Percentiles rank a stretch among this genome's conserved stretches.
phyloP scores from a whole-genome alignment of 345 rosid species.

The Limnanthes douglasii region DNA sequence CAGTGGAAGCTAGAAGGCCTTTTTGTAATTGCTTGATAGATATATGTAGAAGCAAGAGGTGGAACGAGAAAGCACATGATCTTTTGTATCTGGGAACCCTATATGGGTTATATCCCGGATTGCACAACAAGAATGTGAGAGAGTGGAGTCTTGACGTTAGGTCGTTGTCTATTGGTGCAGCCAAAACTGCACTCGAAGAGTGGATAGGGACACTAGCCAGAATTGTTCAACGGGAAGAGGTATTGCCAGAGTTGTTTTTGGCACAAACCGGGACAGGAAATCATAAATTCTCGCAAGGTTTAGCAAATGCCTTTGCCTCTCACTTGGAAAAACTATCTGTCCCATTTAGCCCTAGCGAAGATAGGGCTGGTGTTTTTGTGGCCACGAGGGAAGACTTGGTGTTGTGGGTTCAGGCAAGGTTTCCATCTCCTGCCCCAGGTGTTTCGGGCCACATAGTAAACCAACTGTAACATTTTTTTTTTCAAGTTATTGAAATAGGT shows the following conservation, averaged over 20 bases:
- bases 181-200: slow-evolving; percentile 76
- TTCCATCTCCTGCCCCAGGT: slow-evolving; percentile 20
- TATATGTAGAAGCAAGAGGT: slow-evolving; percentile 45
- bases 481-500: no score
- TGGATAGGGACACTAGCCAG: slow-evolving; percentile 68
- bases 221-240: slow-evolving; percentile 45
- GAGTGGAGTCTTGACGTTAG: slow-evolving; percentile 89
- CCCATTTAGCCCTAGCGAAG: slow-evolving; percentile 58
- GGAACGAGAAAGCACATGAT: slow-evolving; percentile 54
- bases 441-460: slow-evolving; percentile 8
- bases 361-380: slow-evolving; percentile 51
- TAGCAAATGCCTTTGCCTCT: slow-evolving; percentile 56
- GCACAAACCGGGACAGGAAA: slow-evolving; percentile 84
- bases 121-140: slow-evolving; percentile 44
- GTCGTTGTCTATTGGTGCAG: slow-evolving; percentile 78
- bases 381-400: slow-evolving; percentile 69
- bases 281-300: slow-evolving; percentile 70
- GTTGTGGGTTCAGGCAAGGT: slow-evolving; percentile 53
- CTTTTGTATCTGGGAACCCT: slow-evolving; percentile 76
- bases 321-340: slow-evolving; percentile 48
- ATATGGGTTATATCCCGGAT: slow-evolving; percentile 59
- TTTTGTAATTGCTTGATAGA: slow-evolving; percentile 88
- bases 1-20: slow-evolving; percentile 68
- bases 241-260: slow-evolving; percentile 47
- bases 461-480: neutral